Evolutionary conservation across 352 stramenopile species (phyloP).

Genomic region (Phytophthora fragariaefolia): DNA sequence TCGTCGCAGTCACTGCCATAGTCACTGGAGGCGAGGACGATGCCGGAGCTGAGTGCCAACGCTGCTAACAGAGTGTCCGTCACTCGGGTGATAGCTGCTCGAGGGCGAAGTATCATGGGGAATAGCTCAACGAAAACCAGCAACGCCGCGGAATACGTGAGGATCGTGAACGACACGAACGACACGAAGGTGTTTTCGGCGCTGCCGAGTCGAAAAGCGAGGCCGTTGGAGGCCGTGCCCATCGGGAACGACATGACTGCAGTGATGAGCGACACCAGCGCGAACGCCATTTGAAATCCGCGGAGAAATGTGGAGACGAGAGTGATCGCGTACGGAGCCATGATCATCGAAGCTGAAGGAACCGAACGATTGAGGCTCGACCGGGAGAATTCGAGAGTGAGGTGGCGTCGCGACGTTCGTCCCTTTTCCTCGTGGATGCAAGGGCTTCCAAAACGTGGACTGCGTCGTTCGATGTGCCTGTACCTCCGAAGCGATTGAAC

Average conservation of each 20-base stretch:
- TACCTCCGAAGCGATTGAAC: constrained; percentile 7
- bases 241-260: constrained; percentile 25
- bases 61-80: constrained; percentile 38
- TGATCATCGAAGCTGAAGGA: constrained; percentile 6
- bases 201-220: constrained; percentile 35
- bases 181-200: constrained; percentile 32
- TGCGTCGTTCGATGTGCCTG: constrained; percentile 2
- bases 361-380: neutral
- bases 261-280: constrained; percentile 41
- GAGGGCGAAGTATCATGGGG: constrained; percentile 37
- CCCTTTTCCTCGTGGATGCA: too few species aligned
- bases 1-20: constrained; percentile 42
- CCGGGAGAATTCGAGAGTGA: constrained; percentile 24
- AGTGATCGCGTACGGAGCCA: constrained; percentile 41
- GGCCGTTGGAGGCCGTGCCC: constrained; percentile 15
- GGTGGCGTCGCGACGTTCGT: constrained; percentile 18
- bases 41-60: constrained; percentile 35
- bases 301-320: constrained; percentile 35
- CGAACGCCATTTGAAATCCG: constrained; percentile 34
- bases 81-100: constrained; percentile 30
- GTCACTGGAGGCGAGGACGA: constrained; percentile 34
- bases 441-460: neutral
- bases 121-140: constrained; percentile 41
- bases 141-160: constrained; percentile 33
- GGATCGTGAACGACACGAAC: constrained; percentile 35